phyloP scores from a whole-genome alignment of 2,329 filamentous ascomycete species.

The Penicillium digitatum region DNA sequence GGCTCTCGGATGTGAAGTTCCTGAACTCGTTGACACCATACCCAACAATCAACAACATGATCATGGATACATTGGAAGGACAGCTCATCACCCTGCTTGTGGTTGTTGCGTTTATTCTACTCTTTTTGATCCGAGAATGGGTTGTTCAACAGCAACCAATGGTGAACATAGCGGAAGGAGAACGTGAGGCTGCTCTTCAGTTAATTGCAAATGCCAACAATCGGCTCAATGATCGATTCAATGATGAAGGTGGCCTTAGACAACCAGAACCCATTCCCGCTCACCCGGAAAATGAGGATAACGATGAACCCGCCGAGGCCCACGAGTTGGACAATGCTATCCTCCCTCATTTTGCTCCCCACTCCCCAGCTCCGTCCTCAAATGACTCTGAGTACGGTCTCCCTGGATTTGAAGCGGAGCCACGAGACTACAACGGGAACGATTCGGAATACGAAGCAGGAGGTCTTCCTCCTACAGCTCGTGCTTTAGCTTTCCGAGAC shows the following conservation, averaged over 20 bases:
- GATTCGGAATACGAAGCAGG: neutral
- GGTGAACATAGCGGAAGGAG: slow-evolving; percentile 68
- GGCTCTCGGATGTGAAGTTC: slow-evolving; percentile 58
- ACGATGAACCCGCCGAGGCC: slow-evolving; percentile 9
- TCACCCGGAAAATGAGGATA: slow-evolving; percentile 5
- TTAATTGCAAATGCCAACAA: slow-evolving; percentile 35
- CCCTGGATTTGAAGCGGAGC: slow-evolving; percentile 5
- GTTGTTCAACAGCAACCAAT: slow-evolving; percentile 96
- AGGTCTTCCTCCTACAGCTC: slow-evolving; percentile 15
- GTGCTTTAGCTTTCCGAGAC: slow-evolving; percentile 52
- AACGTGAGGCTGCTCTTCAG: slow-evolving; percentile 51
- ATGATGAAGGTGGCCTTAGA: slow-evolving; percentile 15
- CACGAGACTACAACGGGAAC: neutral
- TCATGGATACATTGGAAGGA: slow-evolving; percentile 83
- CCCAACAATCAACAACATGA: slow-evolving; percentile 67
- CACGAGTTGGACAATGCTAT: slow-evolving; percentile 5
- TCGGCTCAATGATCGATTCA: slow-evolving; percentile 25
- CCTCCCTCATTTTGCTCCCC: slow-evolving; percentile 6
- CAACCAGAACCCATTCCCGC: slow-evolving; percentile 13
- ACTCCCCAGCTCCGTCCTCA: slow-evolving; percentile 16
- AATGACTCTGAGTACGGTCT: slow-evolving; percentile 19
- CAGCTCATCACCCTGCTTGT: slow-evolving; percentile 90
- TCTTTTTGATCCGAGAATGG: slow-evolving; percentile 95
- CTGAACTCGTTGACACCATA: slow-evolving; percentile 60
- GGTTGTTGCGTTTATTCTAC: slow-evolving; percentile 90